Conservation (phyloP, 164 flowering plant genomes). For the Tetrastigma voinierianum region DNA sequence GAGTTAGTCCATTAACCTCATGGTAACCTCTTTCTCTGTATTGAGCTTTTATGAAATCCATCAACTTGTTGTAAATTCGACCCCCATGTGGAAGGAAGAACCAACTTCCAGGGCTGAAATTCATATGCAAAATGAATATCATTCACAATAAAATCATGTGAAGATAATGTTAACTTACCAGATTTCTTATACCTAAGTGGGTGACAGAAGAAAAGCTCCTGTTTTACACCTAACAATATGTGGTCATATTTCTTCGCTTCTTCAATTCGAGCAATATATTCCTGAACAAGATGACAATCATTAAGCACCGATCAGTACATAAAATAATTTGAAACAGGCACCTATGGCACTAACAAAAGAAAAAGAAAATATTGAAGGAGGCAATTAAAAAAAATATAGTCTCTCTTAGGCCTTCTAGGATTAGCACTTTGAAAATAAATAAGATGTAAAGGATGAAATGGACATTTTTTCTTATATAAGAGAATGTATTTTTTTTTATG, state of each 20-base stretch:
- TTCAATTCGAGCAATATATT: slow-evolving; percentile 59
- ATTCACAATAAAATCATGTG: background rate
- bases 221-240: slow-evolving; percentile 73
- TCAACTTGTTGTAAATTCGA: slow-evolving; percentile 80
- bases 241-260: slow-evolving; percentile 98
- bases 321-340: background rate
- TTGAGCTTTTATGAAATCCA: slow-evolving; percentile 70
- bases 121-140: slow-evolving; percentile 2
- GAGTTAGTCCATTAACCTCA: slow-evolving; percentile 51
- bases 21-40: slow-evolving; percentile 87
- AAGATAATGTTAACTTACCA: background rate
- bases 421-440: too few relatives aligned
- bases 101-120: slow-evolving; percentile 96
- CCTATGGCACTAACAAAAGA: too few relatives aligned
- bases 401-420: too few relatives aligned
- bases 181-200: slow-evolving; percentile 64
- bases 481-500: too few relatives aligned
- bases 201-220: slow-evolving; percentile 95
- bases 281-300: slow-evolving; percentile 45
- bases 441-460: too few relatives aligned
- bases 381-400: too few relatives aligned
- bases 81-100: slow-evolving; percentile 94
- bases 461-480: too few relatives aligned
- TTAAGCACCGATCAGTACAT: background rate
- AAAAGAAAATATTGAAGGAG: too few relatives aligned